Evolutionary conservation across 106 monocot species (phyloP).

Genomic region (Phalaenopsis equestris): DNA sequence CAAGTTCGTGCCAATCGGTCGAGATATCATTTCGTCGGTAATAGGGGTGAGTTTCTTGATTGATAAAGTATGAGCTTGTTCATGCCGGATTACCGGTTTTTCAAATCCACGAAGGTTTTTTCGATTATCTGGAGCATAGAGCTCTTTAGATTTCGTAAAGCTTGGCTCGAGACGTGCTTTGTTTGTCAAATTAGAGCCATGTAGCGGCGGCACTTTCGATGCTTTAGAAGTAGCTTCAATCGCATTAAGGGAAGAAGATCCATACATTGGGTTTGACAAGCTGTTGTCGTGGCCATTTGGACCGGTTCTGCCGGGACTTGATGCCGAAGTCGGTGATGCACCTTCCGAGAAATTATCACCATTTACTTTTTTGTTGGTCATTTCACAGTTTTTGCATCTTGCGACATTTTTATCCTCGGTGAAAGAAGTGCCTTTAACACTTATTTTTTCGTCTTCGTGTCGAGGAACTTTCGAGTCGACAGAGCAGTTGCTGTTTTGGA

Average conservation of each 20-base stretch:
- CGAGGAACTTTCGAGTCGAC: conserved; percentile 8
- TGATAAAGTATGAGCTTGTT: not conserved
- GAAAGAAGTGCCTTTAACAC: conserved; percentile 3
- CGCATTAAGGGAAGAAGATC: not conserved
- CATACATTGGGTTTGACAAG: too few species aligned
- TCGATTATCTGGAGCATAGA: conserved; percentile 8
- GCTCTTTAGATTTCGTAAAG: conserved; percentile 8
- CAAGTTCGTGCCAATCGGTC: conserved; percentile 15
- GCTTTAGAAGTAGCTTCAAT: not conserved
- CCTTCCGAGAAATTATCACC: not conserved
- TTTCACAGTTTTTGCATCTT: conserved; percentile 9
- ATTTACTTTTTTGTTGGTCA: conserved; percentile 5
- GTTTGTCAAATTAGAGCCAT: not conserved
- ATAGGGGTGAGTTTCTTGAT: not conserved
- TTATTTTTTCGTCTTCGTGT: conserved; percentile 17
- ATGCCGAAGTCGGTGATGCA: too few species aligned
- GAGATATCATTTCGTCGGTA: not conserved
- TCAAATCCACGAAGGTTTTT: not conserved
- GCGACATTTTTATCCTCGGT: not conserved
- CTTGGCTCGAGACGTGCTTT: not conserved
- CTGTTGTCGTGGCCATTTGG: too few species aligned
- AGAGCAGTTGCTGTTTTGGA: conserved; percentile 11
- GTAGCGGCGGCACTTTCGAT: conserved; percentile 7
- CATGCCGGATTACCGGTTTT: too few species aligned
- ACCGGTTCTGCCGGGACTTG: too few species aligned